Conservation (phyloP, 768 basidiomycete species). For the Hericium alpestre region DNA sequence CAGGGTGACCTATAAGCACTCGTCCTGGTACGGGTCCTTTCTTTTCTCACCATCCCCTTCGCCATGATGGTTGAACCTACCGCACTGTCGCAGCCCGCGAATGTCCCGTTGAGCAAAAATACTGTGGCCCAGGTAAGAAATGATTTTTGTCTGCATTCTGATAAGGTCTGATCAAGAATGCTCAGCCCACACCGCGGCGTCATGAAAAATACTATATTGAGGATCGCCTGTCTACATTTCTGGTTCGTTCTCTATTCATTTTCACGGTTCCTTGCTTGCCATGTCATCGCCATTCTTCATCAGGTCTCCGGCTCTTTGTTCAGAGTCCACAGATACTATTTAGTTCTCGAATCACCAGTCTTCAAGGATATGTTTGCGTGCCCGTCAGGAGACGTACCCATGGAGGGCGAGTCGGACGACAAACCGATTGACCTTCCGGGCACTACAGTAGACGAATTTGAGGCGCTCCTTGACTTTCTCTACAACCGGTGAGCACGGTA, state of each 20-base stretch:
- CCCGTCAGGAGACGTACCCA: not conserved
- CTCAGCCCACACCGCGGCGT: not conserved
- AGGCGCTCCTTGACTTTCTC: constrained; percentile 12
- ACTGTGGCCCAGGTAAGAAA: not conserved
- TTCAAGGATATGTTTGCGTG: constrained; percentile 14
- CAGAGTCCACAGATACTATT: constrained; percentile 14
- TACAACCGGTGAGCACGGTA: constrained; percentile 9
- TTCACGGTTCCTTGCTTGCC: not conserved
- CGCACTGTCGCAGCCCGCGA: not conserved
- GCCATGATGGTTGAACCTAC: not conserved
- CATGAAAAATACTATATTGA: not conserved
- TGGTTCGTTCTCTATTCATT: not conserved
- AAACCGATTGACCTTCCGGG: constrained; percentile 10
- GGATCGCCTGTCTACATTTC: not conserved
- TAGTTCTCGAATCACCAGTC: constrained; percentile 11
- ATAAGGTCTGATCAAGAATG: not conserved
- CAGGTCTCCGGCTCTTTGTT: constrained; percentile 13
- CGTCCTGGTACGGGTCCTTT: not conserved
- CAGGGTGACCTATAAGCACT: not conserved
- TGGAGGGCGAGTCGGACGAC: constrained; percentile 14
- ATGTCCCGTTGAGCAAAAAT: not conserved
- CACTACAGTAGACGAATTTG: constrained; percentile 9
- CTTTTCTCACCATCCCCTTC: not conserved
- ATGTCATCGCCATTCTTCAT: not conserved
- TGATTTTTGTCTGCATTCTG: not conserved